Evolutionary conservation across 192 early-diverging fungal genomes (phyloP).

Genomic region (Coemansia sp.): DNA sequence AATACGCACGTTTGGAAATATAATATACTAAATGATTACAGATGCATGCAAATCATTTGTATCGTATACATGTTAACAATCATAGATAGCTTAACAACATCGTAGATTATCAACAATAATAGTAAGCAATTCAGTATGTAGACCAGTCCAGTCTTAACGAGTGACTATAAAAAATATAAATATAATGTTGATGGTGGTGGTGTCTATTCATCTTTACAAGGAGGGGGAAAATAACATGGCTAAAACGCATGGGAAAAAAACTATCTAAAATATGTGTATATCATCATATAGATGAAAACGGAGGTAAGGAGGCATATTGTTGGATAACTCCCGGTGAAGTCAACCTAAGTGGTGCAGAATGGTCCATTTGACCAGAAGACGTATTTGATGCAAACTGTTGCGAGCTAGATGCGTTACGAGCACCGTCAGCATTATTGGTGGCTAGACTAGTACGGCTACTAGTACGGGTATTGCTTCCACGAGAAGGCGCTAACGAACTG

Average conservation of each 20-base stretch:
- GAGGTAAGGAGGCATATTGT: slow-evolving; percentile 41
- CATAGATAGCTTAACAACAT: too few species aligned
- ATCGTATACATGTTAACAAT: too few species aligned
- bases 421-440: background rate
- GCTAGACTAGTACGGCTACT: background rate
- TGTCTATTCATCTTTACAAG: too few species aligned
- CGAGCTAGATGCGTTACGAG: background rate
- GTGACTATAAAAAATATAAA: too few species aligned
- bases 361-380: slow-evolving; percentile 5
- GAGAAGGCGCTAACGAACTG: slow-evolving; percentile 29
- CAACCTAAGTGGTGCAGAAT: slow-evolving; percentile 16
- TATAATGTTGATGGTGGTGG: too few species aligned
- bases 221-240: background rate
- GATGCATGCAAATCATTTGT: too few species aligned
- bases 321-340: slow-evolving; percentile 26
- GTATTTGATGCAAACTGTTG: background rate
- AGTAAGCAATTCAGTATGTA: too few species aligned
- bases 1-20: too few species aligned
- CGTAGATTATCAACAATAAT: too few species aligned
- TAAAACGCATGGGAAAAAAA: background rate
- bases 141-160: too few species aligned
- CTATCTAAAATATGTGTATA: background rate
- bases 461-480: background rate
- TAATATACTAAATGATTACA: too few species aligned
- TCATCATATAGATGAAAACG: slow-evolving; percentile 7